A percentile compares a stretch with the other conserved stretches of the same genome.
These are phyloP conservation scores for Elsinoe australis DNA, from an alignment of 2,329 filamentous ascomycete genomes.

Conservation along the genomic window DNA sequence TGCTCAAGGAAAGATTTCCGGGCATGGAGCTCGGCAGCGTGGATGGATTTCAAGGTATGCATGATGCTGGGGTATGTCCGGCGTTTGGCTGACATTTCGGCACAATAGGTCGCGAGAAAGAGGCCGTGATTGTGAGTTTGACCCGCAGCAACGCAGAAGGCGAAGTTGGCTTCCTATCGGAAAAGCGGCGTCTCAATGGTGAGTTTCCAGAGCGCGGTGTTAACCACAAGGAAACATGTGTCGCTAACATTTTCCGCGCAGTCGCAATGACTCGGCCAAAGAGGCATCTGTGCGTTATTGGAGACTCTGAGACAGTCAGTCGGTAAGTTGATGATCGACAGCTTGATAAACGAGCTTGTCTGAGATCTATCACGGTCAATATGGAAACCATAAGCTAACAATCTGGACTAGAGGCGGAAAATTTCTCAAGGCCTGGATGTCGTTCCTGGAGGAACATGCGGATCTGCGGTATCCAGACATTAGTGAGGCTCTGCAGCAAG, in stretches of 20 bases:
- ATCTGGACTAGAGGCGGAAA: conserved; percentile 58
- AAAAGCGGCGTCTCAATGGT: conserved; percentile 91
- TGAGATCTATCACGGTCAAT: conserved; percentile 5
- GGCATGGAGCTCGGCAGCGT: conserved; percentile 93
- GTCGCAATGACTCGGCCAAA: conserved; percentile 96
- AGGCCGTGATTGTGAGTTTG: conserved; percentile 87
- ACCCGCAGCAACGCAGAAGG: conserved; percentile 81
- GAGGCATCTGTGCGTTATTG: conserved; percentile 81
- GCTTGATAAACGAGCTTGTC: conserved; percentile 8
- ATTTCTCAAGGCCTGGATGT: conserved; percentile 89
- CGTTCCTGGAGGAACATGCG: conserved; percentile 77
- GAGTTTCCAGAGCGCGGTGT: conserved; percentile 37
- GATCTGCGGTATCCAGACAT: conserved; percentile 82
- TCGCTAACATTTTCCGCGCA: conserved; percentile 33
- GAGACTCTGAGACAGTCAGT: conserved; percentile 87
- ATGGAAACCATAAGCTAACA: conserved; percentile 15
- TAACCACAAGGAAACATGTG: not conserved
- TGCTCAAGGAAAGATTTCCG: conserved; percentile 72
- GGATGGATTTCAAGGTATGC: conserved; percentile 80
- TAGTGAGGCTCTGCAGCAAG: conserved; percentile 33
- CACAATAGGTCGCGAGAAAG: conserved; percentile 65
- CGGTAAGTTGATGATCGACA: conserved; percentile 52
- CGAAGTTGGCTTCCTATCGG: conserved; percentile 87
- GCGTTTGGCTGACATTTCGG: not conserved
- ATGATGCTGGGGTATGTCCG: not conserved